Conservation (phyloP, 495 filamentous ascomycete species). For the Margaritispora aquatica region DNA sequence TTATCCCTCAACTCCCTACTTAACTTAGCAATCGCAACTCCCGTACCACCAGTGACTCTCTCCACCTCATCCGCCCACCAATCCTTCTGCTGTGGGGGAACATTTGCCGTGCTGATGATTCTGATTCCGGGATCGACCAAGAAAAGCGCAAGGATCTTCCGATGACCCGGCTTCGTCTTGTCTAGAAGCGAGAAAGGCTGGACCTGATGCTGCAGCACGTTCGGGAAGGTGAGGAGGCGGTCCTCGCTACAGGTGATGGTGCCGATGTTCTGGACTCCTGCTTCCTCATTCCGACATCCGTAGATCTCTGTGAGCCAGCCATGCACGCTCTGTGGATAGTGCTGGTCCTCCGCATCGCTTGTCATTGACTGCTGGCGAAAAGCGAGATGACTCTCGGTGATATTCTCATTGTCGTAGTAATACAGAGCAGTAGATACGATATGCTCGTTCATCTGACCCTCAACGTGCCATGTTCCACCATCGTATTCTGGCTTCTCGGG, state of each 20-base stretch:
- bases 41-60: background rate
- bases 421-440: slow-evolving; percentile 55
- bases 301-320: slow-evolving; percentile 6
- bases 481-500: slow-evolving; percentile 29
- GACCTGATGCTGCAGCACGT: slow-evolving; percentile 46
- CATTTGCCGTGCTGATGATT: slow-evolving; percentile 48
- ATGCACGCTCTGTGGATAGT: slow-evolving; percentile 6
- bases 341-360: slow-evolving; percentile 13
- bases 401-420: slow-evolving; percentile 57
- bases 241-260: slow-evolving; percentile 27
- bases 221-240: slow-evolving; percentile 36
- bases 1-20: slow-evolving; percentile 25
- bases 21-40: slow-evolving; percentile 1
- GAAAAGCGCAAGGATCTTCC: slow-evolving; percentile 50
- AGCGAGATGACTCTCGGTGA: slow-evolving; percentile 44
- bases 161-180: slow-evolving; percentile 42
- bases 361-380: slow-evolving; percentile 36
- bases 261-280: slow-evolving; percentile 29
- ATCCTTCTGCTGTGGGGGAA: slow-evolving; percentile 46
- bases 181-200: slow-evolving; percentile 43
- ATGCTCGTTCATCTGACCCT: slow-evolving; percentile 37
- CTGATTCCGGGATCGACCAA: slow-evolving; percentile 47
- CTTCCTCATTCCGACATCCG: background rate
- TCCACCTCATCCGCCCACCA: slow-evolving; percentile 36
- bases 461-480: slow-evolving; percentile 33